Percentiles rank a stretch among this genome's conserved stretches.
Evolutionary conservation across 176 grass and related monocot genomes (phyloP).

Genomic region (Secale cereale): DNA sequence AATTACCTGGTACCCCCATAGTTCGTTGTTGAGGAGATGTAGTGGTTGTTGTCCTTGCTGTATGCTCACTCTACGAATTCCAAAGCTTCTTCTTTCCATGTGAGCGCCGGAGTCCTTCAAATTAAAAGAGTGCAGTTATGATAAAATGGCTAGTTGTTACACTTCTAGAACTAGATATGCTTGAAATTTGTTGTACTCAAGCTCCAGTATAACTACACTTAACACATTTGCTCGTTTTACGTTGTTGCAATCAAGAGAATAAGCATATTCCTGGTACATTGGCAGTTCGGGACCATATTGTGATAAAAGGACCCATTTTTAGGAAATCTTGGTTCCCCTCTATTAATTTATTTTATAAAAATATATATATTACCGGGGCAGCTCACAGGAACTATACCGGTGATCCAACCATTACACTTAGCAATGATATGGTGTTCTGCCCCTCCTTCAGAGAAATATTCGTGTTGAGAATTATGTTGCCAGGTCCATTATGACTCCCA

Average conservation of each 20-base stretch:
- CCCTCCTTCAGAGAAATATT: slow-evolving; percentile 50
- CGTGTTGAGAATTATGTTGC: slow-evolving; percentile 35
- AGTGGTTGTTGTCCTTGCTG: slow-evolving; percentile 22
- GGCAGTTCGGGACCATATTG: not conserved
- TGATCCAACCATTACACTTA: slow-evolving; percentile 94
- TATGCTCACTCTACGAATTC: slow-evolving; percentile 53
- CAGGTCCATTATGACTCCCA: slow-evolving; percentile 46
- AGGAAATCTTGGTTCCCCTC: not conserved
- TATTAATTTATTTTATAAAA: not conserved
- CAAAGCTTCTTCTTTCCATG: slow-evolving; percentile 68
- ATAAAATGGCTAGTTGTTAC: not conserved
- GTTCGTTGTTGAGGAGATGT: slow-evolving; percentile 45
- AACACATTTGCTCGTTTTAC: not conserved
- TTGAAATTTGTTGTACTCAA: not conserved
- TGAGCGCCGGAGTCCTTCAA: slow-evolving; percentile 67
- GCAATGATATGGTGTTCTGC: slow-evolving; percentile 71
- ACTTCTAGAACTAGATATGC: not conserved
- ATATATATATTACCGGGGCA: not conserved
- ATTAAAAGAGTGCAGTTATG: slow-evolving; percentile 8
- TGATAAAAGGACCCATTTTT: not conserved
- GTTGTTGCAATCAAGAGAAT: not conserved
- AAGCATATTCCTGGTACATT: not conserved
- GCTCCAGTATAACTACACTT: not conserved
- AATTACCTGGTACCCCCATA: slow-evolving; percentile 78
- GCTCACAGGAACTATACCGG: slow-evolving; percentile 53